These are phyloP conservation scores for Eucalyptus pauciflora DNA, from an alignment of 345 rosid species.

Conservation along the genomic window DNA sequence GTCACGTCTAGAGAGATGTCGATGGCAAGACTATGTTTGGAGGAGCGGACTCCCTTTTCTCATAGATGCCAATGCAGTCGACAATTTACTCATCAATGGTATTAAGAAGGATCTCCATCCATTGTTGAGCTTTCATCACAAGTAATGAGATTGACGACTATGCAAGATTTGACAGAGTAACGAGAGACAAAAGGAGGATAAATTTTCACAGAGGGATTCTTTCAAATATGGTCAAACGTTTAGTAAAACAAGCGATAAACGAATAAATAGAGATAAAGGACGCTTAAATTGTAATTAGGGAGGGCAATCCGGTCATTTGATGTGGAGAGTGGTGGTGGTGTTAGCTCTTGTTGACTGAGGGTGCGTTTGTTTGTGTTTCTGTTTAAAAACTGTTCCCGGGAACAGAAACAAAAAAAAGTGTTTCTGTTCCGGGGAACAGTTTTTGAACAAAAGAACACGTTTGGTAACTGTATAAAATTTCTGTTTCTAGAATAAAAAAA, in stretches of 20 bases:
- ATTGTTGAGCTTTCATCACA: not conserved
- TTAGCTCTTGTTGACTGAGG: not conserved
- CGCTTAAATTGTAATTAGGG: not conserved
- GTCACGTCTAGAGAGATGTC: rapidly evolving
- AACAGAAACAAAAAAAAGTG: no score
- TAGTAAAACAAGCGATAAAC: not conserved
- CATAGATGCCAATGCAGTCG: rapidly evolving
- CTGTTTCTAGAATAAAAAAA: no score
- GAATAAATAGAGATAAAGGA: not conserved
- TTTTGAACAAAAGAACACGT: no score
- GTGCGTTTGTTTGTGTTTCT: no score
- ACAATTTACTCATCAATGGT: rapidly evolving
- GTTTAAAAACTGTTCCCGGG: no score
- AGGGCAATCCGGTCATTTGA: not conserved
- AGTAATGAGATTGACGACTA: no score
- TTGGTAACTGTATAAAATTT: no score
- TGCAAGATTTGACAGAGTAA: rapidly evolving
- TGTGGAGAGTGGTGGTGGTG: not conserved
- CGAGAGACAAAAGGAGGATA: rapidly evolving
- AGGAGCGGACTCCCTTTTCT: not conserved
- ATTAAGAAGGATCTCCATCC: rapidly evolving
- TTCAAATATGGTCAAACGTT: not conserved
- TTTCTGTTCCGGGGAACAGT: no score
- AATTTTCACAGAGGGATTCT: not conserved
- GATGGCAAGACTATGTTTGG: rapidly evolving